Percentiles rank a stretch among this genome's conserved stretches.
Evolutionary conservation across 225 moss, liverwort and hornwort species (phyloP).

Genomic region (Asterella californica): DNA sequence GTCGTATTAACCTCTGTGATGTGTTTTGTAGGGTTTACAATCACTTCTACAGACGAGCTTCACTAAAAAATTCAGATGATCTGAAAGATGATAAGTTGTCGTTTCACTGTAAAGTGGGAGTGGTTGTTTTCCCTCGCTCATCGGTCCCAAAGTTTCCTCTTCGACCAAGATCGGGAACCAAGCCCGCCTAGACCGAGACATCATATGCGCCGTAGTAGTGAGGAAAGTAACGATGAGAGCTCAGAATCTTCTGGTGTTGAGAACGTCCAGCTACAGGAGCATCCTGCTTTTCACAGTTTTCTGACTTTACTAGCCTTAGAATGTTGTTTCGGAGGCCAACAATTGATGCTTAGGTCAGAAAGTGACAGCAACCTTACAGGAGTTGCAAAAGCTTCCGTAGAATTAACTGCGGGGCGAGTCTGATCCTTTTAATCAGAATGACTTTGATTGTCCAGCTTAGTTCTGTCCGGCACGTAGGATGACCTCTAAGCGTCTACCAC

Average conservation of each 20-base stretch:
- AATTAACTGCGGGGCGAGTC: no score
- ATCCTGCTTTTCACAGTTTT: no score
- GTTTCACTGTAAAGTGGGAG: conserved; percentile 18
- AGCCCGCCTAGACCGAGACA: not conserved
- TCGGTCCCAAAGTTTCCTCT: not conserved
- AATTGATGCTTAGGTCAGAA: not conserved
- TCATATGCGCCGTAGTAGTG: conserved; percentile 2
- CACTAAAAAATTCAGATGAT: conserved; percentile 6
- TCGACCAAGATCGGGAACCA: not conserved
- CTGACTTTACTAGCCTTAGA: not conserved
- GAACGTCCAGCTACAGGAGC: conserved; percentile 6
- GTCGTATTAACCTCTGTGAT: no score
- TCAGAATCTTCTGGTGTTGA: conserved; percentile 16
- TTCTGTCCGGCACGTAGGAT: not conserved
- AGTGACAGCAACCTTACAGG: not conserved
- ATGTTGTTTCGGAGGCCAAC: not conserved
- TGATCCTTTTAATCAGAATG: no score
- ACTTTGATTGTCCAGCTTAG: not conserved
- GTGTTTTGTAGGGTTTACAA: conserved; percentile 19
- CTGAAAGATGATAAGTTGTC: conserved; percentile 13
- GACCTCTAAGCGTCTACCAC: not conserved
- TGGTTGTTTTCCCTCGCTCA: conserved; percentile 15
- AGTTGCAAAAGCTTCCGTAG: no score
- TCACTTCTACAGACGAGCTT: conserved; percentile 9
- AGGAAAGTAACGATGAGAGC: conserved; percentile 1